phyloP scores from a whole-genome alignment of 768 basidiomycete genomes.

The Nevesoporus exiguus region DNA sequence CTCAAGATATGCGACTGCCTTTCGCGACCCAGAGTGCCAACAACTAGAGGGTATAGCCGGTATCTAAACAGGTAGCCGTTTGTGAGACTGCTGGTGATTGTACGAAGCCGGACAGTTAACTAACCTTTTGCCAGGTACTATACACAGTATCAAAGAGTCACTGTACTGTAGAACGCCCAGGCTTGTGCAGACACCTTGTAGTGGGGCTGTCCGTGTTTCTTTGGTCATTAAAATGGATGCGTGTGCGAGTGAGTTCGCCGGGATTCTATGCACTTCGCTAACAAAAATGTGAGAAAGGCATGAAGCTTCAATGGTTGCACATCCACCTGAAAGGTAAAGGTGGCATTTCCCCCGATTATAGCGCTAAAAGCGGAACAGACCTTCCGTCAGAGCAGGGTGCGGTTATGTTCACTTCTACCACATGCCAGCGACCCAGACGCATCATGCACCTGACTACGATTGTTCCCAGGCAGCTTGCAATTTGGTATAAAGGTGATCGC shows the following conservation, averaged over 20 bases:
- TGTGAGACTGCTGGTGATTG: neutral
- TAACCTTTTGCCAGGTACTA: too few species aligned
- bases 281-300: neutral
- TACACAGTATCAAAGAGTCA: too few species aligned
- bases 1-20: neutral
- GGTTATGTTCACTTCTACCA: neutral
- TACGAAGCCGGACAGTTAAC: neutral
- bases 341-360: neutral
- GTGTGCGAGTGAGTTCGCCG: neutral
- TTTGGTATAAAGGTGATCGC: slow-evolving; percentile 20
- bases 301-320: neutral
- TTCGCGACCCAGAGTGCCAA: too few species aligned
- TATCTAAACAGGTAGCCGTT: neutral
- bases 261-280: neutral
- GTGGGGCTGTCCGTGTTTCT: too few species aligned
- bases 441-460: neutral
- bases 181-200: too few species aligned
- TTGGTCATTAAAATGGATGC: neutral
- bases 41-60: neutral
- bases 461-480: neutral
- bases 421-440: too few species aligned
- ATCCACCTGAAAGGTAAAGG: neutral
- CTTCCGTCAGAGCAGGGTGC: neutral
- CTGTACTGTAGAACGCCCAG: too few species aligned
- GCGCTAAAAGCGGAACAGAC: neutral